Evolutionary conservation across 176 grass and related monocot species (phyloP).

Genomic region (Aegilops sharonensis): DNA sequence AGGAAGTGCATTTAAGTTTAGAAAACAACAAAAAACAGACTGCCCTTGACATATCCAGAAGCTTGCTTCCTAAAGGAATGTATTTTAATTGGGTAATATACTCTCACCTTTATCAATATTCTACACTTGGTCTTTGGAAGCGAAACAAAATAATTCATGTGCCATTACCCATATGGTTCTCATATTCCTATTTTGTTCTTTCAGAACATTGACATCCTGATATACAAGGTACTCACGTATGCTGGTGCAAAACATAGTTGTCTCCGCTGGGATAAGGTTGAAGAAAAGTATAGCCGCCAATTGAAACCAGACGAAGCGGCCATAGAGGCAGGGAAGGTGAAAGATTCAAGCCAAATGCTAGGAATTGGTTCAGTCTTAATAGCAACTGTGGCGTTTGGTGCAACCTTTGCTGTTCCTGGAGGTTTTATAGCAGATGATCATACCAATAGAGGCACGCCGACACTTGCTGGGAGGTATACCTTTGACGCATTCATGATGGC

Average conservation of each 20-base stretch:
- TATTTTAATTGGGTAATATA: too few species aligned
- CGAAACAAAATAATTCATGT: too few species aligned
- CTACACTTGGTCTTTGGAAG: too few species aligned
- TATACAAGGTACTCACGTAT: background rate
- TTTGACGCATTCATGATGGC: background rate
- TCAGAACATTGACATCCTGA: background rate
- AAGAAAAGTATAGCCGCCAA: rapidly evolving
- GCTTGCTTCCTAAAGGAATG: too few species aligned
- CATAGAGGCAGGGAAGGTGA: background rate
- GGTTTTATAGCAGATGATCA: background rate
- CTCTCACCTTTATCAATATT: too few species aligned
- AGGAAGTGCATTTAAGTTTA: too few species aligned
- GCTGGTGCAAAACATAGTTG: background rate
- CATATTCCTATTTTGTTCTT: background rate
- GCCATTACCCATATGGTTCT: background rate
- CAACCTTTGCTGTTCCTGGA: background rate
- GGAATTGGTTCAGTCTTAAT: background rate
- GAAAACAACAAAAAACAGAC: too few species aligned
- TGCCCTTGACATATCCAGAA: too few species aligned
- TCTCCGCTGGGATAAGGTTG: background rate
- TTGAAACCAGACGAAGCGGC: background rate
- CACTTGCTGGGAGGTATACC: background rate
- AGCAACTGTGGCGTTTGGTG: background rate
- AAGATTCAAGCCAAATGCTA: background rate
- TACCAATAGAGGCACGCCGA: background rate